Evolutionary conservation across 768 basidiomycete genomes (phyloP).

Genomic region (Lactarius vividus): DNA sequence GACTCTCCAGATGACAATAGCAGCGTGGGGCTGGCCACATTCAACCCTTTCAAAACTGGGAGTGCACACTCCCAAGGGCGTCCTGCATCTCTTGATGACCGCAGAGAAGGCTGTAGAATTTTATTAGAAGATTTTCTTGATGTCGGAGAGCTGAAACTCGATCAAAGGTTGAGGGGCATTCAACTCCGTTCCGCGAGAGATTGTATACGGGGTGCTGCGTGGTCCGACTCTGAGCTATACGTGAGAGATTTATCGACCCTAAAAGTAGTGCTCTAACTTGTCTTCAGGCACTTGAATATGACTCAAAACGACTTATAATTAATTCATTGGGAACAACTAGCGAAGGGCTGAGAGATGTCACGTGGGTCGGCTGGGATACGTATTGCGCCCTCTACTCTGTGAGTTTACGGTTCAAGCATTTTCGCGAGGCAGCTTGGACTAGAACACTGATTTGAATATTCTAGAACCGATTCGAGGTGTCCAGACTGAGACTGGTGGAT

Average conservation of each 20-base stretch:
- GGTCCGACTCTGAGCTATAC: slow-evolving; percentile 30
- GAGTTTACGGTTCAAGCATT: neutral
- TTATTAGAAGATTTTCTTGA: slow-evolving; percentile 36
- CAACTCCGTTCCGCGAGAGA: slow-evolving; percentile 33
- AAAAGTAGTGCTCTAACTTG: neutral
- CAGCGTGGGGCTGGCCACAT: slow-evolving; percentile 42
- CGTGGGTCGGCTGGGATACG: slow-evolving; percentile 24
- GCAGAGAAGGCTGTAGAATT: slow-evolving; percentile 32
- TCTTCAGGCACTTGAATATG: slow-evolving; percentile 20
- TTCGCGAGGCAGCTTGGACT: neutral
- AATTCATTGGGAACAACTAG: slow-evolving; percentile 1
- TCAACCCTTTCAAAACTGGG: slow-evolving; percentile 63
- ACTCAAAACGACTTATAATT: slow-evolving; percentile 5
- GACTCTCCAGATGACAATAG: slow-evolving; percentile 35
- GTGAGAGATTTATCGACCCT: slow-evolving; percentile 5
- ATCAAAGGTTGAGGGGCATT: slow-evolving; percentile 33
- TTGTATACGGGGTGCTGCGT: slow-evolving; percentile 34
- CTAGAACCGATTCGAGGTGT: slow-evolving; percentile 30
- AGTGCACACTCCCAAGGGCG: slow-evolving; percentile 51
- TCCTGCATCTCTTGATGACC: slow-evolving; percentile 31
- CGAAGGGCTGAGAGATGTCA: slow-evolving; percentile 11
- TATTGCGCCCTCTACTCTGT: slow-evolving; percentile 29
- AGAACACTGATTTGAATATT: neutral
- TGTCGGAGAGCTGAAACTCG: slow-evolving; percentile 36
- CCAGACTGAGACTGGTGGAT: slow-evolving; percentile 26